Conservation (phyloP, 108 stramenopile genomes). For the Craspedostauros australis region DNA sequence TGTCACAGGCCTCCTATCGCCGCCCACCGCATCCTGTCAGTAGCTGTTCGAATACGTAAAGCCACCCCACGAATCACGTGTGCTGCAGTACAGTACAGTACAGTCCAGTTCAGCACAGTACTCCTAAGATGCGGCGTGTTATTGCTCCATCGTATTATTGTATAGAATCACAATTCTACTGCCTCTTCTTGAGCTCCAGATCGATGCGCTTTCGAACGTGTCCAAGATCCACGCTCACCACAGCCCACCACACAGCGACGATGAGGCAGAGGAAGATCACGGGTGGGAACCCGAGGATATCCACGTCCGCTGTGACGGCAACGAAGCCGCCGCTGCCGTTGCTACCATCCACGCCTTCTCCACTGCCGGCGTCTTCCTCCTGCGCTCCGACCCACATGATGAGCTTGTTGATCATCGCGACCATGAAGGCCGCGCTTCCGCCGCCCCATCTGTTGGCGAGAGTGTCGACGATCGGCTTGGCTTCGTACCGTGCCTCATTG, state of each 20-base stretch:
- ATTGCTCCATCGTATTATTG: too few relatives aligned
- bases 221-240: slow-evolving; percentile 78
- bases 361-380: too few relatives aligned
- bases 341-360: slow-evolving; percentile 3
- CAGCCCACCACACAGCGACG: slow-evolving; percentile 78
- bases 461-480: slow-evolving; percentile 89
- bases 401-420: slow-evolving; percentile 51
- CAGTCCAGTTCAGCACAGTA: too few relatives aligned
- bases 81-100: too few relatives aligned
- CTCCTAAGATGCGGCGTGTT: too few relatives aligned
- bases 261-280: slow-evolving; percentile 62
- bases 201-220: slow-evolving; percentile 69
- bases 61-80: too few relatives aligned
- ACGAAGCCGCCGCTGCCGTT: too few relatives aligned
- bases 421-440: slow-evolving; percentile 83
- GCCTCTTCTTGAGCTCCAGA: slow-evolving; percentile 70
- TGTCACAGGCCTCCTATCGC: too few relatives aligned
- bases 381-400: slow-evolving; percentile 40
- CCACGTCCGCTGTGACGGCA: too few relatives aligned
- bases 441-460: slow-evolving; percentile 88
- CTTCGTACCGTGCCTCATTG: slow-evolving; percentile 85
- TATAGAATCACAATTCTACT: too few relatives aligned
- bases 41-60: too few relatives aligned
- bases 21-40: too few relatives aligned
- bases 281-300: slow-evolving; percentile 74